Base-by-base conservation (phyloP, 345 rosid genomes). In the Arabis alpina region DNA sequence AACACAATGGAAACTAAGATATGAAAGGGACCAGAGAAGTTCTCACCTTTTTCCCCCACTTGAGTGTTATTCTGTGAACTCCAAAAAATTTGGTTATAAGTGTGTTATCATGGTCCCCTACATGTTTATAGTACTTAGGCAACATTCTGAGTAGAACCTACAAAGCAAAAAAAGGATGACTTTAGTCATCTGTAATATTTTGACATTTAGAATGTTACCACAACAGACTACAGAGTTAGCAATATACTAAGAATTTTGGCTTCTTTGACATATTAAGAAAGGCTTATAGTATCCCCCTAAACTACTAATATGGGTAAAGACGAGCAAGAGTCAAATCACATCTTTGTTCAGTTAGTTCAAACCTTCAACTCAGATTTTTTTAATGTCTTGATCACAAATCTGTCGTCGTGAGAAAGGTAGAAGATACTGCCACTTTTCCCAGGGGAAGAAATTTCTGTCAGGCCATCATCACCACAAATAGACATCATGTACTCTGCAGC, bases 401-500 rank as follows among this genome's bases (percentile, higher is more conserved):
- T 89, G 76, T 85, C 85, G 42, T 93, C 96, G 34, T 80, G 94
- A 58, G 98, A 93, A 65, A 87, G 88, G 82, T 85, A 93, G 80
- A 93, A 93, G 66, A 93, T 80, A 68, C 98, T 93, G 85, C 97
- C 98, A 66, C 98, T 93, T 85, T 93, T 93, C 64, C 98, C 97
- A 0, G 98, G 82, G 60, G 98, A 91, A 71, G 86, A 80, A 81
- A 86, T 68, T 79, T 87, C 96, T 65, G 83, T 86, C 12, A 93
- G 84, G 74, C 96, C 97, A 78, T 93, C 91, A 76, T 88, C 93
- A 47, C 97, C 97, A 77, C 98, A 93, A 25, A 93, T 91, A 78
- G 98, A 93, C 98, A 93, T 93, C 98, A 93, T 91, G 82, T 86
- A 93, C 77, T 93, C 98, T 3, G 98, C 98, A 56, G 97, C 91